Evolutionary conservation across 2,329 filamentous ascomycete species (phyloP), one percentile per base, ranked within the genome.

Genomic region (Aspergillus japonicus): DNA sequence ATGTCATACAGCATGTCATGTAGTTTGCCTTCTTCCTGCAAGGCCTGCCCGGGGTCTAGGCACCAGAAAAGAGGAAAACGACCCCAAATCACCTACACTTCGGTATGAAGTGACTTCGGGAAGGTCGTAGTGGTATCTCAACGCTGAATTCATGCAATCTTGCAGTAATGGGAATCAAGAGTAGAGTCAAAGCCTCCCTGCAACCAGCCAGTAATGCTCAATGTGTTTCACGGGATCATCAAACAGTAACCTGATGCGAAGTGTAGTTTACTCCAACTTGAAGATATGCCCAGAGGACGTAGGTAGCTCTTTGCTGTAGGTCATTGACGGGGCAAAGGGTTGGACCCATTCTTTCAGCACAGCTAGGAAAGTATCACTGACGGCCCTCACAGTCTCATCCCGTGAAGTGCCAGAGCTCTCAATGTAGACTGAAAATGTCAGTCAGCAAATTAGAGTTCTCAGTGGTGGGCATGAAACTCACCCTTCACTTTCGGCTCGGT

Each of bases 401-500:
- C 68, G 70, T 55, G 74, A 75, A 12, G 68, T 59, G 44, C 71
- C 68, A 58, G 75, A 77, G 62, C 75, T 75, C 64, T 79, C 77
- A 47, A 79, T 78, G 58, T 79, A 79, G 57, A 77, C 77, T 78
- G 60, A 42, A 4, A 49, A 10, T n/a, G 63, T 19, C 7, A 23
- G 51, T 57, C 62, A 64, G 44, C 26, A 33, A 14, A n/a, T 12
- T 3, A 16, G 23, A 8, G 14, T 11, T 35, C 7, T n/a, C 47
- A n/a, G 14, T 8, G 23, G 4, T 29, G 4, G 54, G 8, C 16
- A 19, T 42, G n/a, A 49, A 58, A 70, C 77, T 69, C 69, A 81
- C 80, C 72, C 68, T 89, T 89, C 62, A 89, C 86, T 77, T 89
- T 89, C 0, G 86, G 86, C 71, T 89, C 86, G 2, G 86, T 89